Base-by-base conservation (phyloP, 306 rosid genomes). In the Oemleria cerasiformis region DNA sequence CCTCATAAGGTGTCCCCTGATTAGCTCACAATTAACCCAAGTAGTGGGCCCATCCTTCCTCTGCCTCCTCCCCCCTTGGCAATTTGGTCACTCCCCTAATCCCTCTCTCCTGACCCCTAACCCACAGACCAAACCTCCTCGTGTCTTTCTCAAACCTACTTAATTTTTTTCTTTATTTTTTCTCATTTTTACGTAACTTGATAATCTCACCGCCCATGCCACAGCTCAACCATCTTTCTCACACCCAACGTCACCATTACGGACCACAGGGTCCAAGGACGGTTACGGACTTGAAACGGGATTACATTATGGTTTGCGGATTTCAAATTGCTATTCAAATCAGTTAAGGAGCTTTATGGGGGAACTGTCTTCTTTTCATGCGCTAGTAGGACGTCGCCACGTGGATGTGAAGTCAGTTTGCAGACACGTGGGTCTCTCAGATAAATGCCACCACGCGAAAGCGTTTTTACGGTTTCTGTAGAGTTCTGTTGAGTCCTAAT, bases 51-150 rank as follows among this genome's bases (percentile, higher is more conserved):
- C 88, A 44, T 19, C 30, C 12, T 40, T 11, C 14, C 34, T 58
- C 73, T 87, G 92, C 80, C 45, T 78, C 87, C 87, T 77, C 75
- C 41, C 74, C 63, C 56, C 83, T 73, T 21, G 23, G 86, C 92
- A 82, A 34, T 71, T 71, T 68, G 68, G 56, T 61, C 75, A 53
- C 20, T 58, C 74, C 66, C 56, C 49, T 57, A 70, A 70, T 70
- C 36, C 56, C 74, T 70, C 74, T 17, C 57, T 6, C 75, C 20
- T 54, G 66, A 71, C 75, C 34, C 66, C 66, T 44, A 43, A 43
- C 66, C 74, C 66, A 43, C 66, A 25, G 66, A 71, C 75, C 75
- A 34, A 7, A 4, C 66, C 57, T 5, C 56, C 56, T 70, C 56
- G 43, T 58, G 75, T 57, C 56, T 39, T 71, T 57, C 53, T 41